These are phyloP conservation scores for Uncinocarpus reesii DNA, from an alignment of 2,329 filamentous ascomycete species.

Conservation along the genomic window DNA sequence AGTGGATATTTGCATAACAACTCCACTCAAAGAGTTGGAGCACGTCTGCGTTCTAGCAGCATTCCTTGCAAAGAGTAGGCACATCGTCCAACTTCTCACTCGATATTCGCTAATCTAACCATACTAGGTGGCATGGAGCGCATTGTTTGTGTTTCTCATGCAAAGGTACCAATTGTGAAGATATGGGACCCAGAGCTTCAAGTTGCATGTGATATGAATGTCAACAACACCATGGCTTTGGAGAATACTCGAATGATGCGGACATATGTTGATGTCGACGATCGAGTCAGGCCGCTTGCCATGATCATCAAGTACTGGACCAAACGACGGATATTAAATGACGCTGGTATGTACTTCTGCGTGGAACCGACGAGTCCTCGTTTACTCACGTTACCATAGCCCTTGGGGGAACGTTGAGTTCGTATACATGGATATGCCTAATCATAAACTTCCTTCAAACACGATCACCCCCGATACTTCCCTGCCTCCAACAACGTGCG, in stretches of 20 bases:
- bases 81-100: neutral
- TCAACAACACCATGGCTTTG: conserved; percentile 89
- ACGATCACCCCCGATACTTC: conserved; percentile 70
- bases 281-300: conserved; percentile 77
- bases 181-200: conserved; percentile 91
- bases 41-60: conserved; percentile 84
- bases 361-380: neutral
- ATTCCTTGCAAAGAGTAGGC: conserved; percentile 71
- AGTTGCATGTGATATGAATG: conserved; percentile 93
- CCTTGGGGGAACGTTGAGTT: conserved; percentile 87
- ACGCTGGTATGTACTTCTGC: conserved; percentile 61
- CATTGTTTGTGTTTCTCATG: conserved; percentile 85
- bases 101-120: conserved; percentile 7
- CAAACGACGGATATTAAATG: conserved; percentile 80
- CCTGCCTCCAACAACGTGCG: conserved; percentile 70
- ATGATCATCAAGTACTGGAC: conserved; percentile 99
- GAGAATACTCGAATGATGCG: conserved; percentile 98
- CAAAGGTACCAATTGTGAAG: conserved; percentile 97
- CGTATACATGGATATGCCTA: conserved; percentile 98
- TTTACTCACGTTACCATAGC: conserved; percentile 42
- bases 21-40: conserved; percentile 75
- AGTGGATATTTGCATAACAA: conserved; percentile 98
- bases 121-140: conserved; percentile 82
- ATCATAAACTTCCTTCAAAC: conserved; percentile 94
- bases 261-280: conserved; percentile 88